Percentiles rank a stretch among this genome's conserved stretches.
Evolutionary conservation across 139 green algal genomes (phyloP).

Genomic region (Marvania coccoides): DNA sequence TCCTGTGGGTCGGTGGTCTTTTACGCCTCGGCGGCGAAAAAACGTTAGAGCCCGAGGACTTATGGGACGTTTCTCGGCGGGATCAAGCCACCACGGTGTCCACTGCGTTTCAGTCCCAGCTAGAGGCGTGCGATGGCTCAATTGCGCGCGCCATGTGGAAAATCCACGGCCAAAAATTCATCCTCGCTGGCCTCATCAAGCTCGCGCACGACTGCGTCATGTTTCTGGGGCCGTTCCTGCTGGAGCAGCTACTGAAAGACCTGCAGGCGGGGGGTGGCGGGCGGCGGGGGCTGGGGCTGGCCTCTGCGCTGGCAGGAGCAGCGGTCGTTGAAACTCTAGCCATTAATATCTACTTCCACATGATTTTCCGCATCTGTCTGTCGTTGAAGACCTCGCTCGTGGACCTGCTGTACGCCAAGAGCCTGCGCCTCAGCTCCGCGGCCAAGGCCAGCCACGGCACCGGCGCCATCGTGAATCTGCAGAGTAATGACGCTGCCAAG

Average conservation of each 20-base stretch:
- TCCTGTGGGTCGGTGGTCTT: slow-evolving; percentile 52
- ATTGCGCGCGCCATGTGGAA: slow-evolving; percentile 34
- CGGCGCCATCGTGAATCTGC: slow-evolving; percentile 67
- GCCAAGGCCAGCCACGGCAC: slow-evolving; percentile 50
- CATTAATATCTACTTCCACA: slow-evolving; percentile 82
- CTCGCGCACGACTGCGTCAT: slow-evolving; percentile 69
- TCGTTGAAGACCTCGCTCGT: slow-evolving; percentile 60
- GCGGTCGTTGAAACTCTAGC: slow-evolving; percentile 55
- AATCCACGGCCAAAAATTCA: slow-evolving; percentile 16
- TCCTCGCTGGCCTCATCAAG: slow-evolving; percentile 55
- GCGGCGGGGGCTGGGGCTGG: slow-evolving; percentile 29
- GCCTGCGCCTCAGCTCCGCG: slow-evolving; percentile 45
- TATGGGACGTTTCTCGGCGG: slow-evolving; percentile 61
- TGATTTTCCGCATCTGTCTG: slow-evolving; percentile 65
- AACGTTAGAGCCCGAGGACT: slow-evolving; percentile 64
- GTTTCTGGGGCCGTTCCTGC: slow-evolving; percentile 66
- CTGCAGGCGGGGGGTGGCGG: slow-evolving; percentile 14
- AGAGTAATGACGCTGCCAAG: slow-evolving; percentile 84
- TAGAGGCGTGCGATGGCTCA: slow-evolving; percentile 18
- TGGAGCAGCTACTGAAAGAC: slow-evolving; percentile 61
- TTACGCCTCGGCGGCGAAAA: slow-evolving; percentile 49
- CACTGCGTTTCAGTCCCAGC: slow-evolving; percentile 31
- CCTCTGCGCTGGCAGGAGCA: slow-evolving; percentile 31
- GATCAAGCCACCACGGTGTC: slow-evolving; percentile 44
- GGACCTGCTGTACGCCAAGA: slow-evolving; percentile 72